phyloP scores from a whole-genome alignment of 73 alveolate genomes.

The Paramecium bursaria region DNA sequence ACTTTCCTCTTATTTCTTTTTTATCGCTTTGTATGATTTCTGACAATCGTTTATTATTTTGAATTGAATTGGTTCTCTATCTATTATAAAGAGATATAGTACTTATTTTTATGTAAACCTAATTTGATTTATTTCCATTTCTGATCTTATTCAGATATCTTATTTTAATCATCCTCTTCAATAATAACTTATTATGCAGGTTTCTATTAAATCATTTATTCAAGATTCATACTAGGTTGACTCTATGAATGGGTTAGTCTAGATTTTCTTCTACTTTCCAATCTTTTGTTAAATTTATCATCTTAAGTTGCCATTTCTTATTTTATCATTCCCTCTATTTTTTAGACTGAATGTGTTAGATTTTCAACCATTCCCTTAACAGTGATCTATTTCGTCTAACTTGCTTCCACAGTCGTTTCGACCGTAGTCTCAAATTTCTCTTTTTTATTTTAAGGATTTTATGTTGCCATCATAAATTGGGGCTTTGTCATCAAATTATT shows the following conservation, averaged over 20 bases:
- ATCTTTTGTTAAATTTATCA: constrained; percentile 11
- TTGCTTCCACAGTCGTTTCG: not conserved
- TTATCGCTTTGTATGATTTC: too few relatives aligned
- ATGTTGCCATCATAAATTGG: constrained; percentile 49
- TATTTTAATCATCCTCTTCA: too few relatives aligned
- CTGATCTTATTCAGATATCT: too few relatives aligned
- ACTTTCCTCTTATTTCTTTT: too few relatives aligned
- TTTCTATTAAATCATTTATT: not conserved
- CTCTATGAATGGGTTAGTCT: constrained; percentile 37
- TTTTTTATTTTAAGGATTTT: not conserved
- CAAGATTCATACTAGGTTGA: constrained; percentile 30
- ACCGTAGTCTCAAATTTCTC: not conserved
- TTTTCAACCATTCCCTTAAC: constrained; percentile 38
- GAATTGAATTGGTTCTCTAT: too few relatives aligned
- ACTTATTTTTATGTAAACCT: too few relatives aligned
- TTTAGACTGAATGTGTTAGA: constrained; percentile 19
- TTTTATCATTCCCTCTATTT: constrained; percentile 22
- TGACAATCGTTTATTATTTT: too few relatives aligned
- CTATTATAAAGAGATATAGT: too few relatives aligned
- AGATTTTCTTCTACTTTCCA: constrained; percentile 3
- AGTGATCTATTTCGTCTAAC: not conserved
- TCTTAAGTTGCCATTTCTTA: constrained; percentile 13
- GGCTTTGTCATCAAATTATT: constrained; percentile 62
- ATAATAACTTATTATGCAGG: too few relatives aligned
- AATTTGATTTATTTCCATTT: too few relatives aligned